Base-by-base conservation (phyloP, 1,284 basidiomycete species). In the Tylopilus sp. region DNA sequence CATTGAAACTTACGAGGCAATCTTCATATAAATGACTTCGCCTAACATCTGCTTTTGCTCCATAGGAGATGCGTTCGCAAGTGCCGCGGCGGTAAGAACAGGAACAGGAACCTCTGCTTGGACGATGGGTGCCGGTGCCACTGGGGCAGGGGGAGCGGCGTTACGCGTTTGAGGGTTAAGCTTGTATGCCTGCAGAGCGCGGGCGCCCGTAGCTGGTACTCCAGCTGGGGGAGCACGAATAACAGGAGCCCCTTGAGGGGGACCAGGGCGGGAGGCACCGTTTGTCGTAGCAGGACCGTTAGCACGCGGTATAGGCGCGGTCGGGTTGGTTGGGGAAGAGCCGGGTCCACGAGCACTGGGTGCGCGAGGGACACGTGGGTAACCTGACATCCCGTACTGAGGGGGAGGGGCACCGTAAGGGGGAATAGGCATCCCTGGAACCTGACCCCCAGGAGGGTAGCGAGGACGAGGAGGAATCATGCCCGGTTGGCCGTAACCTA, bases 41-140 rank as follows among this genome's bases (percentile, higher is more conserved):
- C 93, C 93, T 49, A 97, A 78, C 86, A 94, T 91, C 72, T 97
- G 94, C 79, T 97, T 97, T 79, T 96, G 93, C 71, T 96, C 92
- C 75, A 86, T 81, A 41, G 91, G 86, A 41, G 82, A 77, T 18
- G 86, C 86, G 60, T 74, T 81, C 48, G 86, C 85, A 52, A 97
- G 80, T 25, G 83, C 72, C 45, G 75, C 66, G 41, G 80, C 58
- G n/a, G n/a, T n/a, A n/a, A n/a, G n/a, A 38, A 76, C 77, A 60
- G 86, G 66, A 21, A 64, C 58, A 37, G 78, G 75, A 55, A 69
- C 71, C 12, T 78, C 76, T 5, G 74, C 59, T 56, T 70, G 64
- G 37, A 72, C 55, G 37, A 73, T 61, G 26, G 71, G 62, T 45
- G 69, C 61, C 49, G 73, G 59, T 36, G 57, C 61, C 44, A 69